Evolutionary conservation across 805 yeast species (phyloP), one percentile per base, ranked within the genome.

Genomic region (Kodamaea laetipori): DNA sequence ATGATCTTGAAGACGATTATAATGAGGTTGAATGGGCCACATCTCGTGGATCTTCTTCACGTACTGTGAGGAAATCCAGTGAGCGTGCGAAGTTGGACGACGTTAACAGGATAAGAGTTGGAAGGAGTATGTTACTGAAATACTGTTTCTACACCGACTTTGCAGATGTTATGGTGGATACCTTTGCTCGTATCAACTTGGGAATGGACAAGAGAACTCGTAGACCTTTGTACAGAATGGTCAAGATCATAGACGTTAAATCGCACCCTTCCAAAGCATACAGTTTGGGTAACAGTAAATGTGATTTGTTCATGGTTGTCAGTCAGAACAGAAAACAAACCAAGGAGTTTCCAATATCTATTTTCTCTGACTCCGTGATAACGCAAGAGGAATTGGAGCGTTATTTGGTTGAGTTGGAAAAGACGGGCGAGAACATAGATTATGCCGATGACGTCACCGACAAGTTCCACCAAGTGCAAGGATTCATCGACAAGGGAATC

Each of bases 91-190:
- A 76, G 1, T 62, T 82, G 6, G 68, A 66, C 15, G 96, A 89
- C 57, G 69, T 90, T 43, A 90, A 89, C 61, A 77, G 77, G 38
- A 72, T 88, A 21, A 76, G 84, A 46, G 77, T 92, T 35, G 95
- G 97, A 12, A 82, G 96, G 60, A 70, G 87, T 6, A 77, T 82
- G 52, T 77, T 90, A 34, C 78, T 82, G 30, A 85, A 84, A 60
- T 88, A 73, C 59, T 80, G 90, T 58, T 90, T 82, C 61, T 83
- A 90, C 64, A 90, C 94, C 9, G 90, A 81, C 25, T 90, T 95
- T 61, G 81, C 77, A 36, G 81, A 78, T 13, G 76, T 77, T 0
- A 77, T 88, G 11, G 71, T 77, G 13, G 95, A 88, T 15, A 81
- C 95, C 39, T 88, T 74, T 60, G 95, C 90, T 26, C 78, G 90